Evolutionary conservation across 257 asterid species (phyloP).

Genomic region (Solanum rostratum): DNA sequence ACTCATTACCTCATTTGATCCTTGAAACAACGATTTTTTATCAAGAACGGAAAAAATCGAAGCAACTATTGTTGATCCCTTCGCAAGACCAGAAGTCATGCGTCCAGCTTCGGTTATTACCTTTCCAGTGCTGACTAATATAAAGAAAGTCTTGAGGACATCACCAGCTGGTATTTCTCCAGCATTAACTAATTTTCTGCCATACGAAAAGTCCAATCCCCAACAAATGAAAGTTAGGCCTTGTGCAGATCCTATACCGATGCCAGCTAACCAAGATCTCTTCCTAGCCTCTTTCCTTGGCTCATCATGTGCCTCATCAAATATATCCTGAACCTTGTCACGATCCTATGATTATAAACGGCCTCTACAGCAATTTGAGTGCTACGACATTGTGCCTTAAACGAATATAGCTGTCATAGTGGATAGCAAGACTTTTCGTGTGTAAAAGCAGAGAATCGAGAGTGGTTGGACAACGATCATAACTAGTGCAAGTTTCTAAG

Average conservation of each 20-base stretch:
- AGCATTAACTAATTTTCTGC: conserved; percentile 47
- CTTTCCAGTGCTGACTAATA: conserved; percentile 70
- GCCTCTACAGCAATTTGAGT: conserved; percentile 81
- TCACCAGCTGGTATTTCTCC: conserved; percentile 75
- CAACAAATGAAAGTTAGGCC: conserved; percentile 75
- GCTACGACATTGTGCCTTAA: conserved; percentile 54
- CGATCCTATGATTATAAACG: conserved; percentile 58
- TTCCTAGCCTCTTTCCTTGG: conserved; percentile 65
- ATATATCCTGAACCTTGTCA: conserved; percentile 56
- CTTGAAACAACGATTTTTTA: conserved; percentile 41
- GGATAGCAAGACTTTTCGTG: conserved; percentile 53
- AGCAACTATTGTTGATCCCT: conserved; percentile 66
- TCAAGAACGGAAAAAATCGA: conserved; percentile 65
- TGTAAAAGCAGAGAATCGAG: conserved; percentile 58
- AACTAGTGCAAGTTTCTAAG: conserved; percentile 82
- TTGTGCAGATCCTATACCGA: conserved; percentile 88
- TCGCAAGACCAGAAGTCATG: conserved; percentile 84
- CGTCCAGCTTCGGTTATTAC: conserved; percentile 92
- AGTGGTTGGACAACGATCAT: conserved; percentile 88
- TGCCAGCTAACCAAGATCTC: conserved; percentile 72
- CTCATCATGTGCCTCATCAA: conserved; percentile 69
- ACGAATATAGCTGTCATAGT: conserved; percentile 47
- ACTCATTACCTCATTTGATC: conserved; percentile 37
- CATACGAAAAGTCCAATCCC: conserved; percentile 90
- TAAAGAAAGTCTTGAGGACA: conserved; percentile 65